Conservation (phyloP, 2,329 filamentous ascomycete species). For the Apiospora saccharicola region DNA sequence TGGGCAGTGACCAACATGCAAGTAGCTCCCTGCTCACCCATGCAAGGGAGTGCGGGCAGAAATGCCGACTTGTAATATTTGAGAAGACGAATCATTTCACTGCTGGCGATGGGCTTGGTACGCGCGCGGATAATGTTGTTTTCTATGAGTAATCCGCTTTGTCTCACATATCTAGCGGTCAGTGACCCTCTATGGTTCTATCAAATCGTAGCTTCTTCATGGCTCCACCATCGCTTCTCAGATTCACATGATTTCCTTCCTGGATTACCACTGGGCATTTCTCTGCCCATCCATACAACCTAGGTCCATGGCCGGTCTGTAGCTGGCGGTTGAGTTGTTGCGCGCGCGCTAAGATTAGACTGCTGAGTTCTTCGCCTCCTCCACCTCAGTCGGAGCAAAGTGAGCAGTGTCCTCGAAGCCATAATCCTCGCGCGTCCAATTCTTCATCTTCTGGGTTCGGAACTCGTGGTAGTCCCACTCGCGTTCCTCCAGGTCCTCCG, state of each 20-base stretch:
- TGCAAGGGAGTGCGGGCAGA: background rate
- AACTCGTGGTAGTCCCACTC: conserved; percentile 95
- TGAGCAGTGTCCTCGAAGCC: conserved; percentile 48
- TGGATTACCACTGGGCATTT: background rate
- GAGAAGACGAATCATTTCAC: background rate
- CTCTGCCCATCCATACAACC: background rate
- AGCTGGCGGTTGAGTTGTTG: conserved; percentile 28
- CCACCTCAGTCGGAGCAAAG: conserved; percentile 35
- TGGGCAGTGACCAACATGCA: background rate
- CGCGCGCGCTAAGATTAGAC: conserved; percentile 31
- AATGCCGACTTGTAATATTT: background rate
- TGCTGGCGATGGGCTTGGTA: background rate
- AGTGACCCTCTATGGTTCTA: background rate
- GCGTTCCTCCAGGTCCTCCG: conserved; percentile 65
- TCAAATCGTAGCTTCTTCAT: background rate
- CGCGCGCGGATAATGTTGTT: background rate
- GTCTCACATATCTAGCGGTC: background rate
- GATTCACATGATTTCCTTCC: background rate
- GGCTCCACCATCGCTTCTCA: background rate
- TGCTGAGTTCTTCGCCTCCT: conserved; percentile 33
- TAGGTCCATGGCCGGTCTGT: too few species aligned
- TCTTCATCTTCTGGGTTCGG: conserved; percentile 71
- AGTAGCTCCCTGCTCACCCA: background rate
- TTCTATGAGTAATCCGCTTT: background rate
- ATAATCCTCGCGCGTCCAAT: conserved; percentile 61